A percentile compares a stretch with the other conserved stretches of the same genome.
These are phyloP conservation scores for Yarrowia bubula DNA, from an alignment of 805 yeast genomes.

Conservation along the genomic window DNA sequence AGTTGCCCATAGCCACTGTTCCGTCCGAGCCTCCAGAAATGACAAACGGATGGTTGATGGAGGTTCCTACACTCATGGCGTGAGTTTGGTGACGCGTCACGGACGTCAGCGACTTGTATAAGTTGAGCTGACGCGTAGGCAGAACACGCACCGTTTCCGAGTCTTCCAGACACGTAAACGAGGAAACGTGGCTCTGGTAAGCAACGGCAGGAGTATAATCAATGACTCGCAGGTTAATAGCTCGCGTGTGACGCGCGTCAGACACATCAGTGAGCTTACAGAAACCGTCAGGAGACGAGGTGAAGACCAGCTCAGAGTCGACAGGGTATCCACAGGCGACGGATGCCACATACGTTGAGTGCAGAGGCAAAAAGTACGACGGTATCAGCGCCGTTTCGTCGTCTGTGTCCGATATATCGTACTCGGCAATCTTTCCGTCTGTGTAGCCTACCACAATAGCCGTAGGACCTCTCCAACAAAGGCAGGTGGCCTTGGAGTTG, in stretches of 20 bases:
- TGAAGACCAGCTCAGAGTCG: not conserved
- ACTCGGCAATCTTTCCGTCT: slow-evolving; percentile 62
- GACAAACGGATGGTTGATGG: slow-evolving; percentile 48
- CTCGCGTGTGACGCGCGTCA: slow-evolving; percentile 28
- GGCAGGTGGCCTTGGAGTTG: slow-evolving; percentile 45
- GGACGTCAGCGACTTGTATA: slow-evolving; percentile 36
- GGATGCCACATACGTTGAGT: slow-evolving; percentile 14
- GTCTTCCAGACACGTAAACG: slow-evolving; percentile 47
- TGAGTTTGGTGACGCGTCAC: slow-evolving; percentile 46
- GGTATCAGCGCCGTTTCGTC: slow-evolving; percentile 13
- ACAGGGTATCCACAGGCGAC: not conserved
- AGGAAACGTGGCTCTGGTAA: slow-evolving; percentile 33
- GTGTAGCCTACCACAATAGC: slow-evolving; percentile 55
- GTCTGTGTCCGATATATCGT: slow-evolving; percentile 39
- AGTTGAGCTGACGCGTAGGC: slow-evolving; percentile 41
- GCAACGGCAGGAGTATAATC: slow-evolving; percentile 38
- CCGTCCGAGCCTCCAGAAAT: slow-evolving; percentile 55
- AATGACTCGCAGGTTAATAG: slow-evolving; percentile 35
- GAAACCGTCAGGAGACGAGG: slow-evolving; percentile 23
- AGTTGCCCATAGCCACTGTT: slow-evolving; percentile 44
- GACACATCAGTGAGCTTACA: slow-evolving; percentile 15
- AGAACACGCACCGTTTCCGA: slow-evolving; percentile 41
- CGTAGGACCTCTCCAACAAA: slow-evolving; percentile 47
- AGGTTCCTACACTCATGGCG: slow-evolving; percentile 43
- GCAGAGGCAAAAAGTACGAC: not conserved